Evolutionary conservation across 1,284 basidiomycete genomes (phyloP).

Genomic region (Naganishia sp.): DNA sequence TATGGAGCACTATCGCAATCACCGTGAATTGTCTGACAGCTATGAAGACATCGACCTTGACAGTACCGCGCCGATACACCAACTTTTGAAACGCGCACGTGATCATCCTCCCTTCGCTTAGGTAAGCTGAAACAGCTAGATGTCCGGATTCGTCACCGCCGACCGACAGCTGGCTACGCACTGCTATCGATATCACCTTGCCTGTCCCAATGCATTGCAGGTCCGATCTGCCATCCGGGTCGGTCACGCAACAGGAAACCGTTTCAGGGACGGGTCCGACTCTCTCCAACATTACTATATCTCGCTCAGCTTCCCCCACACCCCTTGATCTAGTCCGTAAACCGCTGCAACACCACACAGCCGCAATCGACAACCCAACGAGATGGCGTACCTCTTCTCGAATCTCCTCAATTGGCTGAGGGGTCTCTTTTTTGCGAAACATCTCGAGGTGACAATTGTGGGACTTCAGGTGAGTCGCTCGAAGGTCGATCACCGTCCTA

Average conservation of each 20-base stretch:
- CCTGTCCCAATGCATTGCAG: no score
- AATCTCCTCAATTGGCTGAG: conserved; percentile 64
- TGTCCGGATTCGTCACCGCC: conserved; percentile 19
- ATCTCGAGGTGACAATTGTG: conserved; percentile 88
- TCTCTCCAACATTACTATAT: background rate
- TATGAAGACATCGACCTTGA: no score
- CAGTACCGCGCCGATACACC: background rate
- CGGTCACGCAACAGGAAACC: no score
- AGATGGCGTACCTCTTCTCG: conserved; percentile 66
- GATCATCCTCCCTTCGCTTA: background rate
- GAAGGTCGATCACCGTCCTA: background rate
- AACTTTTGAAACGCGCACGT: conserved; percentile 25
- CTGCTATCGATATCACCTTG: background rate
- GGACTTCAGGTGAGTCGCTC: conserved; percentile 72
- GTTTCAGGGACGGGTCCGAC: no score
- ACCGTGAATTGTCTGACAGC: no score
- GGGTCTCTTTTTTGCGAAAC: conserved; percentile 76
- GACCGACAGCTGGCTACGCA: background rate
- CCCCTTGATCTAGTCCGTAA: background rate
- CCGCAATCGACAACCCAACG: background rate
- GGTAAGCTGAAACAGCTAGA: conserved; percentile 23
- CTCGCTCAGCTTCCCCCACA: background rate
- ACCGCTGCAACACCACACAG: background rate
- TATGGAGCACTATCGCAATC: no score
- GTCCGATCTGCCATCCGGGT: no score